Conservation (phyloP, 2,329 filamentous ascomycete species). For the Huntiella omanensis region DNA sequence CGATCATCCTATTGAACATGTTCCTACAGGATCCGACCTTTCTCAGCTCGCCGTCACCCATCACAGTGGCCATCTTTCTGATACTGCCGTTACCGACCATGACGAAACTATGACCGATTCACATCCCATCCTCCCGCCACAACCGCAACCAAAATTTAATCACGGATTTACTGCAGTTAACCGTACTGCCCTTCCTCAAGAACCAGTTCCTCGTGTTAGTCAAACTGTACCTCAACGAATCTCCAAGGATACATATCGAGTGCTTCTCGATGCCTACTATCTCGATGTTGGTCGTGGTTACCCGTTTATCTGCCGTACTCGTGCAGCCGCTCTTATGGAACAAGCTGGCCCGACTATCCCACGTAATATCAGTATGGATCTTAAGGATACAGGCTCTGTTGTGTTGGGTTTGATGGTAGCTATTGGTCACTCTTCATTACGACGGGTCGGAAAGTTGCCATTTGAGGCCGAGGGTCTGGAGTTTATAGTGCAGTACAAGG, state of each 20-base stretch:
- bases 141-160: background rate
- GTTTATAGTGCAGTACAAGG: slow-evolving; percentile 21
- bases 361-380: slow-evolving; percentile 13
- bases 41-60: background rate
- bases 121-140: background rate
- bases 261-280: slow-evolving; percentile 25
- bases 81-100: background rate
- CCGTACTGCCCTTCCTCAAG: background rate
- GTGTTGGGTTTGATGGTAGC: slow-evolving; percentile 23
- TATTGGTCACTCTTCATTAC: slow-evolving; percentile 25
- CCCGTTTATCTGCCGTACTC: slow-evolving; percentile 23
- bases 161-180: background rate
- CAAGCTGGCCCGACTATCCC: slow-evolving; percentile 12
- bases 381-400: slow-evolving; percentile 14
- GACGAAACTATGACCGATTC: background rate
- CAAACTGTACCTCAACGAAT: background rate
- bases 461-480: slow-evolving; percentile 7
- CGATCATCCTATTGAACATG: slow-evolving; percentile 5
- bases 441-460: slow-evolving; percentile 23
- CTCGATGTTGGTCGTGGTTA: slow-evolving; percentile 26
- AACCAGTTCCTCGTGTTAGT: too few relatives aligned
- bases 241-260: slow-evolving; percentile 1
- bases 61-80: background rate
- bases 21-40: slow-evolving; percentile 4
- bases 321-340: slow-evolving; percentile 20